Base-by-base conservation (phyloP, 768 basidiomycete genomes). In the Agaricus sinodeliciosus region DNA sequence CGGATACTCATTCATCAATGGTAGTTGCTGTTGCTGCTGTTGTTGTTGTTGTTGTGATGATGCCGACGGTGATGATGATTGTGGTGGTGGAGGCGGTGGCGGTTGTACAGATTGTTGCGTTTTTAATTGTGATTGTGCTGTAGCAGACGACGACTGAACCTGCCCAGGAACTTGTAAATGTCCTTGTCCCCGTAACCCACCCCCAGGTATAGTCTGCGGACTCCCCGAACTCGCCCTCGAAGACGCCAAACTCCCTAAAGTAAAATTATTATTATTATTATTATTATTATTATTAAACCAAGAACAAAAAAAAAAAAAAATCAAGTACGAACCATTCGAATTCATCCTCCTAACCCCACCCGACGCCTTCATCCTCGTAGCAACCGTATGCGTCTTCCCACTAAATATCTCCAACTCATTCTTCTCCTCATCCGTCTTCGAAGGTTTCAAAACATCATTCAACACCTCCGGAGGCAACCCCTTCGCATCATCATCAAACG, bases 341-440 rank as follows among this genome's bases (percentile, higher is more conserved):
- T 19, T 37, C 25, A 49, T 6, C 36, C 37, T 7, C 37, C 43
- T 27, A 16, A 37, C 7, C 1, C 15, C 35, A 31, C 19, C 31
- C n/a, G n/a, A 15, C 3, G 13, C 22, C 27, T 22, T 42, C 49
- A 47, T 25, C 22, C 78, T 80, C 0, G 79, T 82, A 8, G 71
- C 69, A 19, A 88, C 70, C 0, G 79, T 85, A 55, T 85, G 79
- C 9, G 81, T 87, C 60, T 81, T 78, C n/a, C 87, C 87, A 45
- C 85, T 80, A 64, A 89, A 89, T 22, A 89, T 85, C 5, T 80
- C 78, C 19, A 90, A 67, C 60, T 88, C 86, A 62, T 89, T 87
- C 51, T 81, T 76, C n/a, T 69, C 65, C 36, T 75, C 77, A 22
- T 69, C 67, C 9, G 63, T 56, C 11, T 67, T 57, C 0, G 81